phyloP scores from a whole-genome alignment of 164 flowering plant genomes.

The Saururus chinensis region DNA sequence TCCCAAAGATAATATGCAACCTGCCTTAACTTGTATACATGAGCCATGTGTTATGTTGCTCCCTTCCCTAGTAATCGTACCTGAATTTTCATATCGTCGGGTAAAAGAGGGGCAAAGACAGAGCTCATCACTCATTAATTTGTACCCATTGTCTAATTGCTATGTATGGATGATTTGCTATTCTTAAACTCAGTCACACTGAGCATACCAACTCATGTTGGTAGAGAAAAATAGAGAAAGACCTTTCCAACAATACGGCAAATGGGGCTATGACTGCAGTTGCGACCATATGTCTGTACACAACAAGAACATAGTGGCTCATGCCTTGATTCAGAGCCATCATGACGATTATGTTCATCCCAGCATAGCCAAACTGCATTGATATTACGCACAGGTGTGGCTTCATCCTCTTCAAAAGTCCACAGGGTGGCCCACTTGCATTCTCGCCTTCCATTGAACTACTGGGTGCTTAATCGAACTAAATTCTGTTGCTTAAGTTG shows the following conservation, averaged over 20 bases:
- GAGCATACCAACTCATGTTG: too few relatives aligned
- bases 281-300: slow-evolving; percentile 4
- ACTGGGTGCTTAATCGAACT: not conserved
- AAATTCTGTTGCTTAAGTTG: not conserved
- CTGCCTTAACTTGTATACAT: too few relatives aligned
- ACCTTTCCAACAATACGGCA: slow-evolving; percentile 6
- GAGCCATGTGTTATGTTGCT: too few relatives aligned
- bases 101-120: too few relatives aligned
- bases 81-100: too few relatives aligned
- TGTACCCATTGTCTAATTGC: too few relatives aligned
- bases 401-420: not conserved
- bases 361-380: slow-evolving; percentile 10
- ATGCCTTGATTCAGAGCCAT: slow-evolving; percentile 5
- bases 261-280: slow-evolving; percentile 3
- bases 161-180: too few relatives aligned
- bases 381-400: slow-evolving; percentile 9
- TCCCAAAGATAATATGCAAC: too few relatives aligned
- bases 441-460: not conserved
- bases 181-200: too few relatives aligned
- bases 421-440: not conserved
- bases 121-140: too few relatives aligned
- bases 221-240: not conserved
- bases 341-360: slow-evolving; percentile 8
- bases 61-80: too few relatives aligned
- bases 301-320: slow-evolving; percentile 4